phyloP scores from a whole-genome alignment of 2,329 filamentous ascomycete genomes.

The Colletotrichum caudatum region DNA sequence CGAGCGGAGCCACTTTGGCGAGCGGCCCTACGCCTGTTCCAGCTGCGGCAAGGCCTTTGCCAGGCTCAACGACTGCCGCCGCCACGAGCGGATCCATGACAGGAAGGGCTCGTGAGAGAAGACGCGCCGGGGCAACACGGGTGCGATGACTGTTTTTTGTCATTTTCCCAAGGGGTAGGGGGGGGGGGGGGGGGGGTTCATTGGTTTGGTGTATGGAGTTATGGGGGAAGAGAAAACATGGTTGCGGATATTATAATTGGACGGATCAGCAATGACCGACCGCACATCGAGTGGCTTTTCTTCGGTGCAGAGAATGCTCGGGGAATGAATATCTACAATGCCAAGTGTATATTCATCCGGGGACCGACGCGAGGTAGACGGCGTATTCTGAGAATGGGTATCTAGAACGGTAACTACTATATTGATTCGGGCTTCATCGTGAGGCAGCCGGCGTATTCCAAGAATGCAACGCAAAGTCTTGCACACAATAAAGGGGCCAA shows the following conservation, averaged over 20 bases:
- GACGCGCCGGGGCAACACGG: not conserved
- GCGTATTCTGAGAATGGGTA: too few species aligned
- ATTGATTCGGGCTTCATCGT: too few species aligned
- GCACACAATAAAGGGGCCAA: too few species aligned
- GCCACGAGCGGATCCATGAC: slow-evolving; percentile 50
- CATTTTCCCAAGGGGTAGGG: too few species aligned
- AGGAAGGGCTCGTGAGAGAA: slow-evolving; percentile 1
- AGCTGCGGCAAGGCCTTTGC: slow-evolving; percentile 51
- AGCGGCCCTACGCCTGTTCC: slow-evolving; percentile 48
- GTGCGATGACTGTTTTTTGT: not conserved
- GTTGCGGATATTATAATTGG: not conserved
- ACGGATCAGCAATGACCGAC: not conserved
- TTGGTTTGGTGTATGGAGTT: slow-evolving; percentile 6
- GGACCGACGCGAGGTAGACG: not conserved
- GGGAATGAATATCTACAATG: not conserved
- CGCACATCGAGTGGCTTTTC: not conserved
- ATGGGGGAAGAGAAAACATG: not conserved
- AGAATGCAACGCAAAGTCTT: not conserved
- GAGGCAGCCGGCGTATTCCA: too few species aligned
- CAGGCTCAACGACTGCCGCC: slow-evolving; percentile 49
- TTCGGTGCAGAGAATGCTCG: not conserved
- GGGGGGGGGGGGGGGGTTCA: not conserved
- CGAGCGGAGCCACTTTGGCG: slow-evolving; percentile 52
- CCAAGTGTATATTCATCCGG: not conserved
- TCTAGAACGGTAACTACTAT: too few species aligned